Percentiles rank a stretch among this genome's conserved stretches.
These are phyloP conservation scores for Termitomyces sp. DNA, from an alignment of 768 basidiomycete species.

Conservation along the genomic window DNA sequence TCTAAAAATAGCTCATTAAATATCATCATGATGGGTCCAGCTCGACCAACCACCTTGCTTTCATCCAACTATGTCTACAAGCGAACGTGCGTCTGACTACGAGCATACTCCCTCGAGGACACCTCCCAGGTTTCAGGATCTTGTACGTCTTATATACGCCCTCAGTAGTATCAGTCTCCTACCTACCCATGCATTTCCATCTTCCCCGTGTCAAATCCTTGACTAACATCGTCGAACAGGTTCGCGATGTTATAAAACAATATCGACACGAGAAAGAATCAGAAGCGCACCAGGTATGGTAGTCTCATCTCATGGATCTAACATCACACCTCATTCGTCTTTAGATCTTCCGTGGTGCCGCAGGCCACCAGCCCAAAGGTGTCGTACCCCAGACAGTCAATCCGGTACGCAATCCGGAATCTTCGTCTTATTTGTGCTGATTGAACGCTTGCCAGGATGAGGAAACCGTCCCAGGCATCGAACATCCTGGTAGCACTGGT, in stretches of 20 bases:
- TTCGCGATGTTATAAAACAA: constrained; percentile 61
- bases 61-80: constrained; percentile 7
- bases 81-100: constrained; percentile 4
- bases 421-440: background rate
- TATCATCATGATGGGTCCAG: constrained; percentile 1
- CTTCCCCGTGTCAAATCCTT: constrained; percentile 39
- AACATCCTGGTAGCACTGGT: constrained; percentile 64
- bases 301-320: background rate
- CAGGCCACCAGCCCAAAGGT: constrained; percentile 65
- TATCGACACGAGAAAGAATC: constrained; percentile 78
- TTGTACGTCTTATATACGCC: constrained; percentile 13
- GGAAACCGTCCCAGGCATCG: constrained; percentile 85
- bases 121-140: constrained; percentile 13
- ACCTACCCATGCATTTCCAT: constrained; percentile 38
- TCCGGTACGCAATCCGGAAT: constrained; percentile 38
- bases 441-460: constrained; percentile 50
- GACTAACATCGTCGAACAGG: constrained; percentile 50
- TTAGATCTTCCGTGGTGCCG: constrained; percentile 72
- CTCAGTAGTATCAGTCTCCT: background rate
- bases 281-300: constrained; percentile 74
- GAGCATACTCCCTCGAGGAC: constrained; percentile 11
- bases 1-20: constrained; percentile 7
- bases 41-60: background rate
- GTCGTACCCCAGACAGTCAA: constrained; percentile 65
- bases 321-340: background rate